A percentile compares a stretch with the other conserved stretches of the same genome.
Conservation (phyloP, 306 rosid genomes). For the Medicago ruthenica region DNA sequence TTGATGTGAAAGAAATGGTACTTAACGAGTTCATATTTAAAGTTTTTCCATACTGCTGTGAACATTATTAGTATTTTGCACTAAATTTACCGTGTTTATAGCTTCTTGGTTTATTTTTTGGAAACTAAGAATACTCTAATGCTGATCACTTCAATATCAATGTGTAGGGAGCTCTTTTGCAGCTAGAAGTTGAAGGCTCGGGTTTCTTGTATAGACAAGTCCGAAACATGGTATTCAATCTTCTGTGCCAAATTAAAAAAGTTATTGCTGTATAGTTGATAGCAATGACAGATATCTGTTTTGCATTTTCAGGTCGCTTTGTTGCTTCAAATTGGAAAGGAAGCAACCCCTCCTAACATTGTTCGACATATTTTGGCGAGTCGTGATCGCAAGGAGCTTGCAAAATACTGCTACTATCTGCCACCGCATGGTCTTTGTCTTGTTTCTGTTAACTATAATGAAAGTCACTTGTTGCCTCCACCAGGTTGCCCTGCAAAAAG, state of each 20-base stretch:
- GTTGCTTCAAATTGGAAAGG: constrained; percentile 85
- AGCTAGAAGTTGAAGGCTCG: constrained; percentile 85
- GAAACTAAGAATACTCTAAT: constrained; percentile 11
- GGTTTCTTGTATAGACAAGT: constrained; percentile 97
- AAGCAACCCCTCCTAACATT: constrained; percentile 78
- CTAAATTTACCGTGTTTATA: constrained; percentile 13
- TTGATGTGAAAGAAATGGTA: constrained; percentile 79
- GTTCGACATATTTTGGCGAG: constrained; percentile 74
- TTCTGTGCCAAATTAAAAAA: no score
- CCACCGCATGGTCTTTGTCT: constrained; percentile 96
- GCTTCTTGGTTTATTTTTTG: not conserved
- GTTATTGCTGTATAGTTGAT: not conserved
- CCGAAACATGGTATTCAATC: constrained; percentile 77
- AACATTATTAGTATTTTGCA: constrained; percentile 14
- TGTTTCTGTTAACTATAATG: constrained; percentile 66
- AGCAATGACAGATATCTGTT: constrained; percentile 17
- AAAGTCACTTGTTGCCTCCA: constrained; percentile 76
- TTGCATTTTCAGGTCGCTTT: constrained; percentile 70
- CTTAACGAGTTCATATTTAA: constrained; percentile 20
- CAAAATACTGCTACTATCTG: constrained; percentile 63
- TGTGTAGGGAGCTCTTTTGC: constrained; percentile 53
- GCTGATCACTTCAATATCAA: constrained; percentile 31
- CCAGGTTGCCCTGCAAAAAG: constrained; percentile 65
- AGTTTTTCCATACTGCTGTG: constrained; percentile 11
- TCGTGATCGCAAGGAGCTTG: constrained; percentile 86